These are phyloP conservation scores for Boletus tylopilopsis DNA, from an alignment of 768 basidiomycete species.

Conservation along the genomic window DNA sequence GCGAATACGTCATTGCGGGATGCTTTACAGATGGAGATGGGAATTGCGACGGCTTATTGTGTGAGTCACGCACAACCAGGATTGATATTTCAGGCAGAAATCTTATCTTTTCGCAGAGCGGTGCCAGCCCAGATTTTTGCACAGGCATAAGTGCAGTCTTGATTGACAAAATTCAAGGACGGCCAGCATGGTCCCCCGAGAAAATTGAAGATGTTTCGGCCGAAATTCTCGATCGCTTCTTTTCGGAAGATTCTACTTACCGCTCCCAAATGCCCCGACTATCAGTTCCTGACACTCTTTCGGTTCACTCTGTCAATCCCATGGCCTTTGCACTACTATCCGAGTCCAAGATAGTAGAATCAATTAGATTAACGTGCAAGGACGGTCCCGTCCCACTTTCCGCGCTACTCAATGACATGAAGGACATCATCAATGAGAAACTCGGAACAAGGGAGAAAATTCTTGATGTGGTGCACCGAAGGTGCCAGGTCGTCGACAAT, in stretches of 20 bases:
- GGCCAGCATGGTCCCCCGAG: constrained; percentile 71
- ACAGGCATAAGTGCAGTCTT: constrained; percentile 75
- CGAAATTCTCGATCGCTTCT: constrained; percentile 63
- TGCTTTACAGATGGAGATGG: constrained; percentile 79
- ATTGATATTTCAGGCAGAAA: constrained; percentile 12
- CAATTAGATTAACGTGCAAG: constrained; percentile 41
- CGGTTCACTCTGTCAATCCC: constrained; percentile 23
- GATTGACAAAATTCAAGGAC: constrained; percentile 45
- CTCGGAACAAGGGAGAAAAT: constrained; percentile 74
- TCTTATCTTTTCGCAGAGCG: constrained; percentile 45
- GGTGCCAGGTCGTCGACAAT: constrained; percentile 58
- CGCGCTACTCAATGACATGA: constrained; percentile 21
- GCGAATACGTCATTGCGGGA: constrained; percentile 56
- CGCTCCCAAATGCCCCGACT: constrained; percentile 43
- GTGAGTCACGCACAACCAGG: constrained; percentile 47
- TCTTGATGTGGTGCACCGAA: constrained; percentile 67
- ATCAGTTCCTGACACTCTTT: constrained; percentile 35
- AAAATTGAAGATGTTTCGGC: constrained; percentile 57
- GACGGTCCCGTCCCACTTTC: constrained; percentile 40
- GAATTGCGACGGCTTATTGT: constrained; percentile 85
- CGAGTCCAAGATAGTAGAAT: constrained; percentile 64
- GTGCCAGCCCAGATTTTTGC: constrained; percentile 78
- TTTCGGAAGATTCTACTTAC: constrained; percentile 51
- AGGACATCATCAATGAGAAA: constrained; percentile 31
- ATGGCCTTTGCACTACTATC: constrained; percentile 64